phyloP scores from a whole-genome alignment of 352 stramenopile species.

The Phytophthora cajani region DNA sequence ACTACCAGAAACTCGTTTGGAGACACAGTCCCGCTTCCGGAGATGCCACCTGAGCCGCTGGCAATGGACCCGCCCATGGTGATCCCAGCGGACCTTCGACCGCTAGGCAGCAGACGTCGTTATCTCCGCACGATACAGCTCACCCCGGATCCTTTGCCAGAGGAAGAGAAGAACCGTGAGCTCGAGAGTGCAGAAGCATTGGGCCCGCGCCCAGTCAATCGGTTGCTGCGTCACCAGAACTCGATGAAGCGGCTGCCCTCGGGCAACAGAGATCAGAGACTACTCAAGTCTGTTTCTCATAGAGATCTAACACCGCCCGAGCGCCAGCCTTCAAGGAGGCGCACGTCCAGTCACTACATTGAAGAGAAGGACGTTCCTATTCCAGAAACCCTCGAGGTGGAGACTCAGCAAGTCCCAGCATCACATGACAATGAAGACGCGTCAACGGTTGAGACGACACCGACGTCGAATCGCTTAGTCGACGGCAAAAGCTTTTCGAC shows the following conservation, averaged over 20 bases:
- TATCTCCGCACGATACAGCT: conserved; percentile 77
- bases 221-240: conserved; percentile 19
- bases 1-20: conserved; percentile 69
- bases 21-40: conserved; percentile 40
- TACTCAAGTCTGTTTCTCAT: conserved; percentile 28
- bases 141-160: conserved; percentile 32
- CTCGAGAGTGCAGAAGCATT: conserved; percentile 1
- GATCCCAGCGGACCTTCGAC: conserved; percentile 63
- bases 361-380: conserved; percentile 7
- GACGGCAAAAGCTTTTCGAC: background rate
- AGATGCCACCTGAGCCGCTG: conserved; percentile 48
- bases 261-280: conserved; percentile 23
- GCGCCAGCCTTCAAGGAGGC: conserved; percentile 7
- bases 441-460: background rate
- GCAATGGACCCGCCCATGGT: conserved; percentile 57
- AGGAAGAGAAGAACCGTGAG: conserved; percentile 15
- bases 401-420: background rate
- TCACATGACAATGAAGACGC: background rate
- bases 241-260: conserved; percentile 23
- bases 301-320: conserved; percentile 13
- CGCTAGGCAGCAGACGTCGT: conserved; percentile 46
- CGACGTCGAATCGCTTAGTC: background rate
- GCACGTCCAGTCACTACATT: conserved; percentile 4
- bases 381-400: conserved; percentile 6
- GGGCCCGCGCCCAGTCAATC: background rate